Evolutionary conservation across 192 early-diverging fungal species (phyloP).

Genomic region (Coemansia sp.): DNA sequence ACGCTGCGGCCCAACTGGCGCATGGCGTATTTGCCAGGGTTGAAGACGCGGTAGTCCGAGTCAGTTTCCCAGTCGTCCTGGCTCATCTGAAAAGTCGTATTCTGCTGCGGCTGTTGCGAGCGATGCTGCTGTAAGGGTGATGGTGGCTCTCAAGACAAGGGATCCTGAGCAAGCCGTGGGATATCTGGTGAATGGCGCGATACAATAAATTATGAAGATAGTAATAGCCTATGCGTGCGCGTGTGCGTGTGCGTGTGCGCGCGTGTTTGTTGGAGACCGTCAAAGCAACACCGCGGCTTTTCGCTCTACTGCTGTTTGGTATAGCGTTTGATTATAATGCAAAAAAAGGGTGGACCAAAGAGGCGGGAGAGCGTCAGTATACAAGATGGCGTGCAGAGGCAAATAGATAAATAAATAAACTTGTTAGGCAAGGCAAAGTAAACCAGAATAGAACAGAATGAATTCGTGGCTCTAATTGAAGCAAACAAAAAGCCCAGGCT

Average conservation of each 20-base stretch:
- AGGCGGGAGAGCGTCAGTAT: neutral
- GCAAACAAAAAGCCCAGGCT: too few species aligned
- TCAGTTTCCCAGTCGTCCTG: constrained; percentile 42
- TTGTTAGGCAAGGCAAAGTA: neutral
- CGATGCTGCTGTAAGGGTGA: too few species aligned
- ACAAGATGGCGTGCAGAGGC: neutral
- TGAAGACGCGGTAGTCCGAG: constrained; percentile 45
- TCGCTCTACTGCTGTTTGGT: constrained; percentile 3
- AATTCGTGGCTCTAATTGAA: too few species aligned
- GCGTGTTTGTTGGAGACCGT: neutral
- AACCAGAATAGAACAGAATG: too few species aligned
- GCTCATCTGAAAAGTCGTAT: constrained; percentile 18
- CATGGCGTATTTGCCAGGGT: constrained; percentile 44
- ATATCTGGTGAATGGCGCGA: neutral
- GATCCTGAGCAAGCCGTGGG: neutral
- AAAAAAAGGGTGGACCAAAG: neutral
- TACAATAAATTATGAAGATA: neutral
- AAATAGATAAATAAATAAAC: neutral
- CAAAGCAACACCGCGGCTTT: too few species aligned
- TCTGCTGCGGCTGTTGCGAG: neutral
- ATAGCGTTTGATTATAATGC: neutral
- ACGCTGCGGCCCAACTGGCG: constrained; percentile 48
- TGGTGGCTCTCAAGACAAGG: neutral
- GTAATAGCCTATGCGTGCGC: constrained; percentile 1
- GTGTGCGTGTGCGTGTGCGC: neutral